Evolutionary conservation across 2,329 filamentous ascomycete species (phyloP).

Genomic region (Fusarium begoniae): DNA sequence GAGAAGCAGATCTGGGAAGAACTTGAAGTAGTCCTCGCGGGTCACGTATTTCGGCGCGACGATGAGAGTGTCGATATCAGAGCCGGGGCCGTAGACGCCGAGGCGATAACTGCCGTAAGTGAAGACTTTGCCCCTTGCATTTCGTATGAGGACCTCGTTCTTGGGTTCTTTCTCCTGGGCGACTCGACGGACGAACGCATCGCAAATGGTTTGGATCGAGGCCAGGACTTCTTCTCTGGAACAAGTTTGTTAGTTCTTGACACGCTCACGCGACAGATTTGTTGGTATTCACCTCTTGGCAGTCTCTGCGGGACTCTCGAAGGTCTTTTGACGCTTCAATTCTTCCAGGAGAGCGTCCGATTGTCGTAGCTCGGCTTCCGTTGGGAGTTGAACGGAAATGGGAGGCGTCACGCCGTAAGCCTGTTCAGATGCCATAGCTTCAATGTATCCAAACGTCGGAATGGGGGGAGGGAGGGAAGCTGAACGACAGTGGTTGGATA

Average conservation of each 20-base stretch:
- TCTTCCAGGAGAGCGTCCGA: conserved; percentile 85
- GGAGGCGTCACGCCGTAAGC: conserved; percentile 79
- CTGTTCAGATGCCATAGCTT: conserved; percentile 51
- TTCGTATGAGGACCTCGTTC: conserved; percentile 79
- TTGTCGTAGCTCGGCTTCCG: conserved; percentile 76
- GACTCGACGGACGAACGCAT: conserved; percentile 88
- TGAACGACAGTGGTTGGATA: not conserved
- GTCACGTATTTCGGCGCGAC: conserved; percentile 90
- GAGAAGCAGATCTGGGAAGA: conserved; percentile 83
- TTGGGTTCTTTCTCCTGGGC: conserved; percentile 76
- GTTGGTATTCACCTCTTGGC: conserved; percentile 72
- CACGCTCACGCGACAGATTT: not conserved
- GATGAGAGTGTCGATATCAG: conserved; percentile 96
- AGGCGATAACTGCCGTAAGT: conserved; percentile 96
- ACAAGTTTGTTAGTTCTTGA: conserved; percentile 9
- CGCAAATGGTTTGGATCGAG: conserved; percentile 79
- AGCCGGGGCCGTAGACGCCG: conserved; percentile 92
- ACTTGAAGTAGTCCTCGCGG: conserved; percentile 89
- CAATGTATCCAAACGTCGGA: conserved; percentile 4
- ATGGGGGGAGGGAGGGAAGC: not conserved
- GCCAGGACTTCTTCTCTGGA: conserved; percentile 67
- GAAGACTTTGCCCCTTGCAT: conserved; percentile 90
- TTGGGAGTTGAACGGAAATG: conserved; percentile 81
- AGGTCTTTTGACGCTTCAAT: conserved; percentile 89
- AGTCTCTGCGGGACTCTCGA: conserved; percentile 84